Evolutionary conservation across 2,329 filamentous ascomycete species (phyloP).

Genomic region (Colletotrichum tofieldiae): DNA sequence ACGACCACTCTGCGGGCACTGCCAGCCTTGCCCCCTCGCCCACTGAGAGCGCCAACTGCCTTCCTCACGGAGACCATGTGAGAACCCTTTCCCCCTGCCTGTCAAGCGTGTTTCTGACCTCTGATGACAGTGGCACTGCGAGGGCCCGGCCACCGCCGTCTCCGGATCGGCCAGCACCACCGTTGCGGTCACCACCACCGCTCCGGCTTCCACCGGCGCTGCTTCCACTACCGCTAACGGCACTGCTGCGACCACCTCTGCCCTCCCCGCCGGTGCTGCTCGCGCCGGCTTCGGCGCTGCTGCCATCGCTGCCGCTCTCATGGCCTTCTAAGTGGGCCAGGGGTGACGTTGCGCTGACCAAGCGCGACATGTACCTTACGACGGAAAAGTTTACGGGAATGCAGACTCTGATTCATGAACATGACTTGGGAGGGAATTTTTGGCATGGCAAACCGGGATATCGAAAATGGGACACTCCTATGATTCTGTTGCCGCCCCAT

Average conservation of each 20-base stretch:
- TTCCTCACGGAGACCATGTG: background rate
- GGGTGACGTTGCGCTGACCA: background rate
- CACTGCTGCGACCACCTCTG: conserved; percentile 61
- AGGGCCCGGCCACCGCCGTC: conserved; percentile 38
- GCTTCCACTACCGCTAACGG: conserved; percentile 46
- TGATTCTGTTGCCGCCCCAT: background rate
- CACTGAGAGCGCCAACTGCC: background rate
- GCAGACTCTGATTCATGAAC: conserved; percentile 16
- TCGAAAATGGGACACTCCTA: background rate
- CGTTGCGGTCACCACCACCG: conserved; percentile 9
- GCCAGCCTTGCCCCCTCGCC: conserved; percentile 1
- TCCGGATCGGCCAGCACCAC: conserved; percentile 6
- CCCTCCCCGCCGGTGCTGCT: conserved; percentile 32
- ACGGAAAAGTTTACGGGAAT: background rate
- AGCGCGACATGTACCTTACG: background rate
- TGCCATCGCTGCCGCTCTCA: conserved; percentile 36
- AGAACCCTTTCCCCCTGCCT: conserved; percentile 45
- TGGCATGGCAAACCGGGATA: conserved; percentile 9
- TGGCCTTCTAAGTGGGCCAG: conserved; percentile 25
- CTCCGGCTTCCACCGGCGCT: conserved; percentile 16
- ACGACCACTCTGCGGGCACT: background rate
- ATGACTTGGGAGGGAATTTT: conserved; percentile 4
- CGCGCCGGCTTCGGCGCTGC: conserved; percentile 31
- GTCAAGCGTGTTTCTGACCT: conserved; percentile 45
- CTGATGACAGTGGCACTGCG: conserved; percentile 57